Conservation (phyloP, 768 basidiomycete species). For the Rhizopogon vinicolor region DNA sequence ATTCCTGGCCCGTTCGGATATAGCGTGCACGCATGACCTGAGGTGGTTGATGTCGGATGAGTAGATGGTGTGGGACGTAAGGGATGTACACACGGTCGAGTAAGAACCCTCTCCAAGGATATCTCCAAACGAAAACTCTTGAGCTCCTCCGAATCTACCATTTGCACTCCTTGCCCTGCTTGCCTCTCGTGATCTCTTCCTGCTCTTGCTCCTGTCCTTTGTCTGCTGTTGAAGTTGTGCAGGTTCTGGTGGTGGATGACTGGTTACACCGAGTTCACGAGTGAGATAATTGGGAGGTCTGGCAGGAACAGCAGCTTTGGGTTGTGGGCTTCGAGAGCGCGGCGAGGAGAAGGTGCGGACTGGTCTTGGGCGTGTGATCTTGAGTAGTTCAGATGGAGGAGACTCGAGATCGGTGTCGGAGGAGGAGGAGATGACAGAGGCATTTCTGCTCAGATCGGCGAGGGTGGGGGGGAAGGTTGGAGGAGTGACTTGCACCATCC, state of each 20-base stretch:
- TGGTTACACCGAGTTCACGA: constrained; percentile 46
- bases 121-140: constrained; percentile 71
- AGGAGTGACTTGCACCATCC: constrained; percentile 1
- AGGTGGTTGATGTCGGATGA: constrained; percentile 5
- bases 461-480: constrained; percentile 35
- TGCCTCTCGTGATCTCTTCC: constrained; percentile 23
- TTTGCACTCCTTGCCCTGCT: constrained; percentile 45
- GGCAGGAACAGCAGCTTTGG: constrained; percentile 29
- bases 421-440: constrained; percentile 69
- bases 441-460: constrained; percentile 69
- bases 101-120: constrained; percentile 82
- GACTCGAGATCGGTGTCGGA: constrained; percentile 52
- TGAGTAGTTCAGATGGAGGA: constrained; percentile 32
- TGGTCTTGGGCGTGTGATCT: constrained; percentile 47
- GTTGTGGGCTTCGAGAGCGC: constrained; percentile 48
- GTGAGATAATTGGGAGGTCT: constrained; percentile 55
- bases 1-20: constrained; percentile 52
- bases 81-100: constrained; percentile 55
- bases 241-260: constrained; percentile 7
- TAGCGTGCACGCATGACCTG: constrained; percentile 59
- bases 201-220: constrained; percentile 36
- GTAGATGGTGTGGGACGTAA: constrained; percentile 5
- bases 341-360: constrained; percentile 63
- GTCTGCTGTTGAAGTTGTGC: constrained; percentile 8
- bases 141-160: constrained; percentile 38